A percentile compares a stretch with the other conserved stretches of the same genome.
Conservation (phyloP, 176 grass and related monocot species). For the Carex parvula region DNA sequence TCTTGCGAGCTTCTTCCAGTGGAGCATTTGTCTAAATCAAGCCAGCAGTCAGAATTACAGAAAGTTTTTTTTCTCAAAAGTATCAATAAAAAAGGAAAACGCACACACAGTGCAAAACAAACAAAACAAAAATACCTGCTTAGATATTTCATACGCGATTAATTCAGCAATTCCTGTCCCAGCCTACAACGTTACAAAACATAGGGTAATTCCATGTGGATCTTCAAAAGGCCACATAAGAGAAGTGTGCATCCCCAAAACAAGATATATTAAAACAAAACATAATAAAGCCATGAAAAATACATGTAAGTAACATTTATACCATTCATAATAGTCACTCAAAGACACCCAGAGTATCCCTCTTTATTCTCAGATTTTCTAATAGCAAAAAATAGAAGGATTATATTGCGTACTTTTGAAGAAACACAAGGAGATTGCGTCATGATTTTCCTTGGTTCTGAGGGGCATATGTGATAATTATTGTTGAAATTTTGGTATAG, state of each 20-base stretch:
- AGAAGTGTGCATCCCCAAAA: not conserved
- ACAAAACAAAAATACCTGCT: conserved; percentile 23
- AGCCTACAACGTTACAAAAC: conserved; percentile 54
- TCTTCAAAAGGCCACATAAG: not conserved
- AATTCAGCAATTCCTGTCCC: conserved; percentile 94
- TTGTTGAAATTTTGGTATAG: not conserved
- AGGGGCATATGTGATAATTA: too few species aligned
- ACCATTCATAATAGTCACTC: not conserved
- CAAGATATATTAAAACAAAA: not conserved
- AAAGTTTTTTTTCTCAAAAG: not conserved
- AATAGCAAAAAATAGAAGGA: not conserved
- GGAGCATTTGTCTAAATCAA: conserved; percentile 56
- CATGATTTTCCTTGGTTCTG: too few species aligned
- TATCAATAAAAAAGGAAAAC: not conserved
- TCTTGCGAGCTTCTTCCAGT: conserved; percentile 65
- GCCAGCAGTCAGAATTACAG: conserved; percentile 7
- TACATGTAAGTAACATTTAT: not conserved
- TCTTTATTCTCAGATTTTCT: not conserved
- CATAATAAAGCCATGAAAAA: not conserved
- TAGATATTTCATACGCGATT: conserved; percentile 74
- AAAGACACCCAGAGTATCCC: not conserved
- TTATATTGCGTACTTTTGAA: too few species aligned
- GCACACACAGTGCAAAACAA: not conserved
- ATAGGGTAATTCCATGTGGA: not conserved
- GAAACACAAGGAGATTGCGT: too few species aligned